Base-by-base conservation (phyloP, 306 rosid genomes). In the Cucurbita ficifolia region DNA sequence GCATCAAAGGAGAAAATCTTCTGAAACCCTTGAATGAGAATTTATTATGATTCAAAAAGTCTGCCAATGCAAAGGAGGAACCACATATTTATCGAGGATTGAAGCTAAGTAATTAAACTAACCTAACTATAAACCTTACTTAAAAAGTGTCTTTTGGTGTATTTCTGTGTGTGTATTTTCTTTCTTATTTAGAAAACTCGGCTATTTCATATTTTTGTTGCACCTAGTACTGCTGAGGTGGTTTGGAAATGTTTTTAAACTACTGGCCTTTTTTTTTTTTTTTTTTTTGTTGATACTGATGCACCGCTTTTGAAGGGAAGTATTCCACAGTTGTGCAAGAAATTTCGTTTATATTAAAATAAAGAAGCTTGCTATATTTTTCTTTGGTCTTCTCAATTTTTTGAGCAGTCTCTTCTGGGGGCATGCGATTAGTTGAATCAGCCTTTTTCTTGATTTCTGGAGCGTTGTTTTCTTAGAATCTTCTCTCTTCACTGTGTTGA, bases 401-500 rank as follows among this genome's bases (percentile, higher is more conserved):
- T 45, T 19, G 13, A 45, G 72, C 39, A 21, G 50, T 62, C 51
- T 64, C 51, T 22, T 22, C 10, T 43, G n/a, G 5, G 22, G 56
- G 22, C 7, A 13, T 19, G 4, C 48, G 57, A 43, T 29, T 21
- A 17, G 11, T 46, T 57, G 40, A 33, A 3, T 52, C 7, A 4
- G 18, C 17, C 39, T 22, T 13, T 70, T 49, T 49, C 29, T 67
- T 63, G 29, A 67, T 22, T 71, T 57, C 38, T 52, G 38, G 39
- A 78, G 70, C 59, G 80, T 62, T 58, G 75, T 70, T 64, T 54
- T 64, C 53, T 48, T 43, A 36, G 49, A 62, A 38, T 9, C 19
- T 24, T 49, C 36, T 67, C 36, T 43, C 56, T 42, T 56, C 24
- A 74, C 40, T 74, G 36, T 36, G 77, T 59, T 80, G 71, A 78